Evolutionary conservation across 257 asterid genomes (phyloP).

Genomic region (Solanum gracilifrons): DNA sequence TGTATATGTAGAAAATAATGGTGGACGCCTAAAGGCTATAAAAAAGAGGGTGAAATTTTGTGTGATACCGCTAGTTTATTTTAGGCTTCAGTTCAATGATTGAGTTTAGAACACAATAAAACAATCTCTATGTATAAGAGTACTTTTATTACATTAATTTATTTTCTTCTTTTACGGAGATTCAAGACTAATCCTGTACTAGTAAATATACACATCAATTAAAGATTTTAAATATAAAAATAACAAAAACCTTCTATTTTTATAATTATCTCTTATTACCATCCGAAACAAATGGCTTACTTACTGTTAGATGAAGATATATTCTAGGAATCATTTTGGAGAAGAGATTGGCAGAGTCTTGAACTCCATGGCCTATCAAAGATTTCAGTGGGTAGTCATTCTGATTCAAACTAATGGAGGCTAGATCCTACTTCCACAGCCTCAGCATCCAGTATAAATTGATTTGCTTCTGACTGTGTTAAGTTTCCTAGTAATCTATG

Average conservation of each 20-base stretch:
- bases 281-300: neutral
- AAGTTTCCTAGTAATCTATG: slow-evolving; percentile 30
- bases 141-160: neutral
- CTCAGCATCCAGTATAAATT: neutral
- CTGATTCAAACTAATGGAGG: neutral
- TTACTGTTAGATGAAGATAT: neutral
- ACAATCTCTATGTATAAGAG: neutral
- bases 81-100: neutral
- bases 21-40: neutral
- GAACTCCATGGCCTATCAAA: neutral
- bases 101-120: neutral
- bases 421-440: neutral
- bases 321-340: neutral
- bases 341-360: neutral
- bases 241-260: neutral
- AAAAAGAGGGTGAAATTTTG: neutral
- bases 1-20: neutral
- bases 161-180: neutral
- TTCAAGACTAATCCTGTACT: neutral
- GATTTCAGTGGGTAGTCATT: neutral
- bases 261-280: neutral
- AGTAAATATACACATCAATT: neutral
- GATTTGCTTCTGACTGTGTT: slow-evolving; percentile 4
- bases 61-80: neutral
- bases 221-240: neutral